Percentiles rank a stretch among this genome's conserved stretches.
Conservation (phyloP, 257 asterid genomes). For the Petunia axillaris region DNA sequence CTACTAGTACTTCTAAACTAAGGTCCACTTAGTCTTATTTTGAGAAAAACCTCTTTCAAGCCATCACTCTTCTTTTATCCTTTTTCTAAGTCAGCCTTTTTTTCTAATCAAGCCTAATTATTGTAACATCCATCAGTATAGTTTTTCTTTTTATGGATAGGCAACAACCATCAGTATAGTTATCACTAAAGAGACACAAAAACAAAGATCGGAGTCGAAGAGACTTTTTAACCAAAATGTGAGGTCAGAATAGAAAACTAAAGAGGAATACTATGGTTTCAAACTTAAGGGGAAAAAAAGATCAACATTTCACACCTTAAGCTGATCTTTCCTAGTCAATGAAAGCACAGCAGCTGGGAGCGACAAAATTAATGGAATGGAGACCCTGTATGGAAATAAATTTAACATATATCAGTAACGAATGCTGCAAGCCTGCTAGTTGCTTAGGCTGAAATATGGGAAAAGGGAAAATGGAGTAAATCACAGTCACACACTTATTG, state of each 20-base stretch:
- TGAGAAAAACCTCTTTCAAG: neutral
- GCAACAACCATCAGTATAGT: neutral
- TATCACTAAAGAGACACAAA: slow-evolving; percentile 3
- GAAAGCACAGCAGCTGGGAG: slow-evolving; percentile 86
- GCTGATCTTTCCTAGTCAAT: slow-evolving; percentile 70
- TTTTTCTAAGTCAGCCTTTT: neutral
- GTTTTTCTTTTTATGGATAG: too few species aligned
- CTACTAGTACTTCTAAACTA: too few species aligned
- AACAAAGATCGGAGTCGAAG: neutral
- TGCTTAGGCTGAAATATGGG: slow-evolving; percentile 1
- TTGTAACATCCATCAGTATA: too few species aligned
- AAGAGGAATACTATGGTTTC: neutral
- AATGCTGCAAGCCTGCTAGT: neutral
- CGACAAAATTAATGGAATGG: slow-evolving; percentile 80
- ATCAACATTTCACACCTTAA: slow-evolving; percentile 61
- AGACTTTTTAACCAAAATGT: neutral
- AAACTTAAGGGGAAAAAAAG: slow-evolving; percentile 1
- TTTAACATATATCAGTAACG: slow-evolving; percentile 18
- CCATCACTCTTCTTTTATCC: neutral
- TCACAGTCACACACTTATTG: slow-evolving; percentile 50
- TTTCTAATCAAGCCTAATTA: neutral
- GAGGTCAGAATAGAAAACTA: neutral
- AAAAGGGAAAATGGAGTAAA: slow-evolving; percentile 12
- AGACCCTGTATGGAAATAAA: slow-evolving; percentile 59
- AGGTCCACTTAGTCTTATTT: neutral